Base-by-base conservation (phyloP, 257 asterid genomes). In the Hygrophila difformis region DNA sequence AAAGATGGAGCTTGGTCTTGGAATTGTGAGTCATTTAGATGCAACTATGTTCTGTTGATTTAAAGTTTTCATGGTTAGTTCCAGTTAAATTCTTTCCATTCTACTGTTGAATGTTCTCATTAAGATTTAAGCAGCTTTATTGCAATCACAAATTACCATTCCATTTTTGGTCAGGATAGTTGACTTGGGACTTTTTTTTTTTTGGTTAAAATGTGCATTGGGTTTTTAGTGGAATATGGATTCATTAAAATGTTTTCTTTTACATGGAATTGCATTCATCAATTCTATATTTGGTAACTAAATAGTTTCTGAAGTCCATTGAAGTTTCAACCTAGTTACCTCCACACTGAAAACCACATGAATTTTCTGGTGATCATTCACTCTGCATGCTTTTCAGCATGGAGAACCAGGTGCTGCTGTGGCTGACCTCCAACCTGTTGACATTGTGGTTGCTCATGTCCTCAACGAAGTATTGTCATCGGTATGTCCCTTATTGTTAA, bases 1-100 rank as follows among this genome's bases (percentile, higher is more conserved):
- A 18, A 89, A 82, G 67, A 85, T 89, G 86, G 98, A 85, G 82
- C 96, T 89, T 79, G 98, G 98, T 70, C 96, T 89, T 75, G 98
- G 98, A 77, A 79, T 89, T 34, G 98, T 89, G 69, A 84, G 42
- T 50, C 54, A 26, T 34, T 68, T 49, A n/a, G 8, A 26, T 31
- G 43, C 36, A 39, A 18, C 37, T 28, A 61, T 53, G 40, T 41
- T 51, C 13, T 53, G 43, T 34, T 61, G 49, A 33, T 53, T 47
- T 11, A 16, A 21, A 33, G 18, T 12, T n/a, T 44, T 34, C 13
- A 7, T 28, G 31, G 31, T 26, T 26, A 26, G 31, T 26, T 26
- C 4, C 8, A 8, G 4, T 26, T 26, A 26, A 5, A 1, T 26
- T 26, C 8, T 5, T 26, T 26, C 8, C 31, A 26, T 26, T 8